phyloP scores from a whole-genome alignment of 805 yeast genomes.

The Zygosaccharomyces bailii region DNA sequence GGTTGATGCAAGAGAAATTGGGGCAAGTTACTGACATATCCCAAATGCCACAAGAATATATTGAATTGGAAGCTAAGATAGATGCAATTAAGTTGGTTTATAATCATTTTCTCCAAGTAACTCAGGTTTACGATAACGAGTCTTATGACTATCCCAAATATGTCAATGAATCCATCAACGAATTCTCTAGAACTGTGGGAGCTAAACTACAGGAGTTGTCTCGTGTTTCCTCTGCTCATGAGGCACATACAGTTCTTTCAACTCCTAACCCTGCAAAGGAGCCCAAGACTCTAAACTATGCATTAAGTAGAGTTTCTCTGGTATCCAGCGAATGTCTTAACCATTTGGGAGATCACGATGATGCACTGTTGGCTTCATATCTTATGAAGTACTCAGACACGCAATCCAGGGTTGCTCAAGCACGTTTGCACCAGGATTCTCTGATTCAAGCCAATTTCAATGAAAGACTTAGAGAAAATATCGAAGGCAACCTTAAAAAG shows the following conservation, averaged over 20 bases:
- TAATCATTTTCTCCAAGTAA: slow-evolving; percentile 51
- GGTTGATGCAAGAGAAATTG: slow-evolving; percentile 72
- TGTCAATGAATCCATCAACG: slow-evolving; percentile 67
- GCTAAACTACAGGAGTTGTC: slow-evolving; percentile 64
- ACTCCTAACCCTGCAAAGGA: slow-evolving; percentile 42
- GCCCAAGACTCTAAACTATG: slow-evolving; percentile 82
- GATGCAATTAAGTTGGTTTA: slow-evolving; percentile 71
- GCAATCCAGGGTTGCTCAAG: slow-evolving; percentile 74
- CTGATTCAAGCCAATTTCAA: slow-evolving; percentile 68
- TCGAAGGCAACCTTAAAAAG: slow-evolving; percentile 56
- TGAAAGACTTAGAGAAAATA: slow-evolving; percentile 57
- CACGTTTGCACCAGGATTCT: slow-evolving; percentile 78
- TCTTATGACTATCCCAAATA: slow-evolving; percentile 81
- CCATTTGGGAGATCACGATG: slow-evolving; percentile 37
- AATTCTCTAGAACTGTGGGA: slow-evolving; percentile 62
- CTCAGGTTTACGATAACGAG: slow-evolving; percentile 62
- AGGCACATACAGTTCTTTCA: slow-evolving; percentile 70
- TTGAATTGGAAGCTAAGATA: slow-evolving; percentile 66
- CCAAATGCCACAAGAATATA: slow-evolving; percentile 78
- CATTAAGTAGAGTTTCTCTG: slow-evolving; percentile 72
- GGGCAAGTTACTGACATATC: slow-evolving; percentile 82
- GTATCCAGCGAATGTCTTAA: slow-evolving; percentile 36
- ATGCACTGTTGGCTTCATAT: slow-evolving; percentile 55
- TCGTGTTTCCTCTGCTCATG: slow-evolving; percentile 71
- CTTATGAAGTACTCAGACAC: slow-evolving; percentile 65